A percentile compares a stretch with the other conserved stretches of the same genome.
These are phyloP conservation scores for Arthrinium phaeospermum DNA, from an alignment of 2,329 filamentous ascomycete species.

Conservation along the genomic window DNA sequence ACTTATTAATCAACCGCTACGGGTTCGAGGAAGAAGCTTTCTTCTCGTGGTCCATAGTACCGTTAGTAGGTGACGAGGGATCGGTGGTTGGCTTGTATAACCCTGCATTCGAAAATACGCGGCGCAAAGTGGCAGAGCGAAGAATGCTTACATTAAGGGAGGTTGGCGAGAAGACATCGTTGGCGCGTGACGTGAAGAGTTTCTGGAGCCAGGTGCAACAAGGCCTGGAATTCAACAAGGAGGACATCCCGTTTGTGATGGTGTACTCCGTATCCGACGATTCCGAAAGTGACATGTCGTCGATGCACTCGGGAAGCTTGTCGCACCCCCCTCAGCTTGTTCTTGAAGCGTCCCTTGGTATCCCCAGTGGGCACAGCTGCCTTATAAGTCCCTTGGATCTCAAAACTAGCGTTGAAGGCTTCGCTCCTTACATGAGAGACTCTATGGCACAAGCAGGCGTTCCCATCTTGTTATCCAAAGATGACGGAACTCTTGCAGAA, in stretches of 20 bases:
- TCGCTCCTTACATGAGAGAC: slow-evolving; percentile 77
- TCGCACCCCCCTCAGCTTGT: slow-evolving; percentile 66
- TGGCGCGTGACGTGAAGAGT: slow-evolving; percentile 72
- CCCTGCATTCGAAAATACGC: slow-evolving; percentile 81
- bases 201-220: slow-evolving; percentile 76
- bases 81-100: slow-evolving; percentile 79
- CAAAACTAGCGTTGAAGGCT: slow-evolving; percentile 71
- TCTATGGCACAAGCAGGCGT: slow-evolving; percentile 70
- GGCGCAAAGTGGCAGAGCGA: slow-evolving; percentile 77
- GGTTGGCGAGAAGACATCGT: slow-evolving; percentile 75
- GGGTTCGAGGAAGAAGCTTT: slow-evolving; percentile 79
- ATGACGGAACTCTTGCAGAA: slow-evolving; percentile 68
- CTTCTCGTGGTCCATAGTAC: slow-evolving; percentile 83
- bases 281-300: slow-evolving; percentile 72
- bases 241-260: slow-evolving; percentile 77
- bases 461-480: slow-evolving; percentile 71
- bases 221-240: slow-evolving; percentile 75
- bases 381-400: slow-evolving; percentile 71
- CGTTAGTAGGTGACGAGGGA: slow-evolving; percentile 75
- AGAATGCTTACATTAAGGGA: slow-evolving; percentile 81
- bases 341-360: slow-evolving; percentile 76
- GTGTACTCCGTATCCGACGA: slow-evolving; percentile 79
- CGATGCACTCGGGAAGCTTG: slow-evolving; percentile 71
- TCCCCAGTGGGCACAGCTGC: slow-evolving; percentile 66
- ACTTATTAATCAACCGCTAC: slow-evolving; percentile 72